Base-by-base conservation (phyloP, 2,329 filamentous ascomycete species). In the Ophiostoma novo-ulmi region DNA sequence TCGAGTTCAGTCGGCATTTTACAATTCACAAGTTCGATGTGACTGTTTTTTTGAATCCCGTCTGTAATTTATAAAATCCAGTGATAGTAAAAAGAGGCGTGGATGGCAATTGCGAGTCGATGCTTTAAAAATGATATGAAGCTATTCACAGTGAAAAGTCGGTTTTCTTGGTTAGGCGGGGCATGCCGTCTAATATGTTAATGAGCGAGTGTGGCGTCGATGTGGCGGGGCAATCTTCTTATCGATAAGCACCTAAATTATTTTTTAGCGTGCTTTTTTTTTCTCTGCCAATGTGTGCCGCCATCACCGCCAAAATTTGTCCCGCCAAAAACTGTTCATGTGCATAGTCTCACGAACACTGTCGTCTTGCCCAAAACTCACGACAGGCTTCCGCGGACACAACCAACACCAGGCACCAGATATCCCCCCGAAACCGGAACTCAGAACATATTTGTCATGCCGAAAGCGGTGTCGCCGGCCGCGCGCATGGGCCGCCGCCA, bases 1-100 rank as follows among this genome's bases (percentile, higher is more conserved):
- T 93, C 90, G 64, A 93, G 79, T 82, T 93, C 90, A 63, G 89
- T 89, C 70, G 90, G 86, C 91, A 94, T 93, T 41, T 74, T 85
- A 8, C 5, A 10, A 22, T 11, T 7, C 5, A 5, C 7, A 36
- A 39, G 3, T 10, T 38, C 1, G 17, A 35, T 35, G 6, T 6
- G 5, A 7, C n/a, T 36, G n/a, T 64, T 41, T 39, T 65, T 4
- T 13, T 22, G 35, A 14, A 14, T 65, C 41, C 26, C 26, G 4
- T 65, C 35, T 4, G 8, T 7, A 3, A 11, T 8, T 36, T 26
- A 26, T 14, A 38, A n/a, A 38, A 2, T 36, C 14, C 20, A 22
- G 36, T 5, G 26, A 65, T 13, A 38, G 5, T 41, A 41, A 20
- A 20, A 5, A 39, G 36, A n/a, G 20, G 17, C 17, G 13, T 39